Evolutionary conservation across 768 basidiomycete species (phyloP).

Genomic region (Suillus variegatus): DNA sequence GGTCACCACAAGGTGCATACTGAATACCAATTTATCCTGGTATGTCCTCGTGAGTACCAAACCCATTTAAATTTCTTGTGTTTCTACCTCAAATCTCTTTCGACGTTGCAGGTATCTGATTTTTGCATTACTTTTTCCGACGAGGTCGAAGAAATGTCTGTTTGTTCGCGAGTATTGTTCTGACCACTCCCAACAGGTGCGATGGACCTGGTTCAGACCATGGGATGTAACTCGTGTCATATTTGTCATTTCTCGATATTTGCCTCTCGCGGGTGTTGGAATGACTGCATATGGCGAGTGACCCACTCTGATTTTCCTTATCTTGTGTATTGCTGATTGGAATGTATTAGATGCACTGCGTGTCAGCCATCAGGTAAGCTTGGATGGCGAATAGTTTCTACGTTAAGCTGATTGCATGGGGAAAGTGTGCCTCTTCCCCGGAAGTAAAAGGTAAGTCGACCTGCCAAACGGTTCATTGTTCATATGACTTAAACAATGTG

Average conservation of each 20-base stretch:
- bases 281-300: constrained; percentile 18
- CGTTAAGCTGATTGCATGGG: background rate
- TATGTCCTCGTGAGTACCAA: constrained; percentile 12
- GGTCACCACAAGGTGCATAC: background rate
- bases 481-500: background rate
- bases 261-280: constrained; percentile 16
- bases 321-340: background rate
- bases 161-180: background rate
- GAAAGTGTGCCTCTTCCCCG: background rate
- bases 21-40: background rate
- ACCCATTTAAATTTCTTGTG: background rate
- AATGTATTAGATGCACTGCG: background rate
- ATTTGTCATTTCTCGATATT: constrained; percentile 23
- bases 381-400: background rate
- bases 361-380: background rate
- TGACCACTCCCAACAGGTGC: constrained; percentile 8
- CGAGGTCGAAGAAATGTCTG: constrained; percentile 4
- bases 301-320: background rate
- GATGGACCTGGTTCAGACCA: constrained; percentile 18
- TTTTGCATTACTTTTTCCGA: constrained; percentile 11
- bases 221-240: constrained; percentile 19
- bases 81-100: background rate
- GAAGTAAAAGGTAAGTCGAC: constrained; percentile 13
- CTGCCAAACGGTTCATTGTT: background rate
- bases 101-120: constrained; percentile 6